Percentiles rank a stretch among this genome's conserved stretches.
phyloP scores from a whole-genome alignment of 2,329 filamentous ascomycete species.

The Knoxdaviesia capensis region DNA sequence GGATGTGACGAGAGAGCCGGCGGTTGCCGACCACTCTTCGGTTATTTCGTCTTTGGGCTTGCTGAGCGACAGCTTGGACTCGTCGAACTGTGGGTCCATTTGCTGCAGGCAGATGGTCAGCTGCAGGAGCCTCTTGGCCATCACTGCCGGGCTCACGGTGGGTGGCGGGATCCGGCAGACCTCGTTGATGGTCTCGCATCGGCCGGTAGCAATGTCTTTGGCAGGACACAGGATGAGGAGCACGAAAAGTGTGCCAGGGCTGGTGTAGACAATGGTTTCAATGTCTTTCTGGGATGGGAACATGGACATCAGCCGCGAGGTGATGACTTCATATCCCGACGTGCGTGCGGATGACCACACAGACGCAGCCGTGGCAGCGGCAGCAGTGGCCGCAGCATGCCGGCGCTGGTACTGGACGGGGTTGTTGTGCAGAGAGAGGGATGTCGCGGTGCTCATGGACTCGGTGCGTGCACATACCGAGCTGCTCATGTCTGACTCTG shows the following conservation, averaged over 20 bases:
- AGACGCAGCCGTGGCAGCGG: constrained; percentile 4
- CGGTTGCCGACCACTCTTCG: constrained; percentile 11
- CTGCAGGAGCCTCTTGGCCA: constrained; percentile 26
- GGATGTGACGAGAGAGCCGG: constrained; percentile 20
- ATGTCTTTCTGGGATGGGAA: constrained; percentile 16
- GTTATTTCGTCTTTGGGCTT: constrained; percentile 10
- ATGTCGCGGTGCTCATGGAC: too few relatives aligned
- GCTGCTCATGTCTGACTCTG: too few relatives aligned
- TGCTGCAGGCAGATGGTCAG: constrained; percentile 25
- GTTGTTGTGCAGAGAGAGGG: too few relatives aligned
- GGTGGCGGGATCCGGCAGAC: constrained; percentile 17
- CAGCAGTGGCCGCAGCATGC: too few relatives aligned
- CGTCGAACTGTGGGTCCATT: constrained; percentile 14
- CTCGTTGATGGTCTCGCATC: constrained; percentile 8
- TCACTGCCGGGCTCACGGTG: constrained; percentile 23
- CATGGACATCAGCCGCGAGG: constrained; percentile 7
- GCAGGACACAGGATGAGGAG: constrained; percentile 12
- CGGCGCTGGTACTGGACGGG: too few relatives aligned
- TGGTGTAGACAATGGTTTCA: constrained; percentile 10
- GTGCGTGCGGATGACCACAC: constrained; percentile 2
- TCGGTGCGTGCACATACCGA: too few relatives aligned
- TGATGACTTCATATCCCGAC: too few relatives aligned
- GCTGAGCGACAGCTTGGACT: constrained; percentile 10
- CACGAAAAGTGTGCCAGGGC: constrained; percentile 11
- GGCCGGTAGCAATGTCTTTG: constrained; percentile 10